Conservation (phyloP, 192 early-diverging fungal genomes). For the Fimicolochytrium jonesii region DNA sequence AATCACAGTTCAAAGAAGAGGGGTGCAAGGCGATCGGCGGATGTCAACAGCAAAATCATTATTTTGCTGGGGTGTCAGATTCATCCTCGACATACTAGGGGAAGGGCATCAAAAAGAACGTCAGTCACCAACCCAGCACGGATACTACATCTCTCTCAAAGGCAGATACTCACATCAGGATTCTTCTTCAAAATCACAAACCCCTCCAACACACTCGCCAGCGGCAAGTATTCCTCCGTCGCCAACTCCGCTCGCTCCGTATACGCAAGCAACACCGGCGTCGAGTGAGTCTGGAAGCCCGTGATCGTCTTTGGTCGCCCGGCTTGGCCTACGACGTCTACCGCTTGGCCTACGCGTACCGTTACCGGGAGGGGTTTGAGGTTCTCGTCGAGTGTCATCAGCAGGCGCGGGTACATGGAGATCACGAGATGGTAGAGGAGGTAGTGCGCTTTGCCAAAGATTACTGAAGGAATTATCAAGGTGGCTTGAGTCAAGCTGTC, state of each 20-base stretch:
- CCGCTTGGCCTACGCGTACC: conserved; percentile 97
- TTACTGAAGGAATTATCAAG: conserved; percentile 44
- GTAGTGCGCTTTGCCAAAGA: conserved; percentile 88
- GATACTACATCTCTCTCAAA: too few species aligned
- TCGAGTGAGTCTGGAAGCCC: conserved; percentile 97
- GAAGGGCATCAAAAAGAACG: too few species aligned
- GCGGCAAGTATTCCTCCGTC: conserved; percentile 90
- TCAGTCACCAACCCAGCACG: too few species aligned
- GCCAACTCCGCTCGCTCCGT: conserved; percentile 97
- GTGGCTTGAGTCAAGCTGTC: too few species aligned
- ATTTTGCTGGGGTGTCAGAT: too few species aligned
- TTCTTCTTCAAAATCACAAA: conserved; percentile 97
- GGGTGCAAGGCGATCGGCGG: too few species aligned
- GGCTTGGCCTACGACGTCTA: conserved; percentile 99
- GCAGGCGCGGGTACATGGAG: conserved; percentile 96
- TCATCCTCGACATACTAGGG: too few species aligned
- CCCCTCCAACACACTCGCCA: conserved; percentile 85
- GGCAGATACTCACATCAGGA: conserved; percentile 37
- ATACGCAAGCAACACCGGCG: conserved; percentile 93
- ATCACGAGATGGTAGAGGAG: conserved; percentile 89
- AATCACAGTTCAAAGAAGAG: too few species aligned
- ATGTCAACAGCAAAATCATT: too few species aligned
- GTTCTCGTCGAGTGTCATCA: conserved; percentile 93
- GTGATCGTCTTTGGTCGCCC: conserved; percentile 98
- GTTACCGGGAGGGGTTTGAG: conserved; percentile 76